Evolutionary conservation across 2,329 filamentous ascomycete species (phyloP).

Genomic region (Aspergillus phoenicis): DNA sequence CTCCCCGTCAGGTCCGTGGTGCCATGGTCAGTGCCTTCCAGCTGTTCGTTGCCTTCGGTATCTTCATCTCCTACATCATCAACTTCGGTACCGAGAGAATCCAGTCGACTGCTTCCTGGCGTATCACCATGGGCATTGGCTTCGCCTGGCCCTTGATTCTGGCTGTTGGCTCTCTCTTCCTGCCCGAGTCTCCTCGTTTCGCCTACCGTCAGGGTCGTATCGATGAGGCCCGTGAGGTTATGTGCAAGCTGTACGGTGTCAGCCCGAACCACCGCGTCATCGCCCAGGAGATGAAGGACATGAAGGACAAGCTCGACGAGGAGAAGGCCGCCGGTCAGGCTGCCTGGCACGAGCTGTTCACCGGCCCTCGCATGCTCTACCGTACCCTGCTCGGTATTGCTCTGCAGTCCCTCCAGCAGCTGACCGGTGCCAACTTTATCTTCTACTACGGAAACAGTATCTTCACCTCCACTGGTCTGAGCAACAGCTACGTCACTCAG

Average conservation of each 20-base stretch:
- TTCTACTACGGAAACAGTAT: conserved; percentile 61
- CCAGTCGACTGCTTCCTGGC: conserved; percentile 50
- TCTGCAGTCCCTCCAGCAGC: conserved; percentile 52
- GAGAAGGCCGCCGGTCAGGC: conserved; percentile 49
- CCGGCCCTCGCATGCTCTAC: conserved; percentile 52
- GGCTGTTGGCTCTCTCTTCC: conserved; percentile 56
- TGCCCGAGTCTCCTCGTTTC: conserved; percentile 62
- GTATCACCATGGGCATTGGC: conserved; percentile 59
- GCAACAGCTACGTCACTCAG: conserved; percentile 67
- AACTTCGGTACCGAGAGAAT: conserved; percentile 50
- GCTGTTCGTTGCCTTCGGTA: conserved; percentile 54
- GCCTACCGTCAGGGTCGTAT: conserved; percentile 58
- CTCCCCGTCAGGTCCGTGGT: conserved; percentile 51
- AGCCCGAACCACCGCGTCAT: conserved; percentile 58
- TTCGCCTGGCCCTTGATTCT: conserved; percentile 61
- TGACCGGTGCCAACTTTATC: conserved; percentile 54
- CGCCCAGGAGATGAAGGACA: conserved; percentile 59
- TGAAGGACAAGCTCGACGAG: conserved; percentile 61
- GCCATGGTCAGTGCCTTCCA: conserved; percentile 54
- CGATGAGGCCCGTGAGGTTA: conserved; percentile 55
- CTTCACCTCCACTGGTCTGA: conserved; percentile 67
- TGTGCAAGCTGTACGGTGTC: conserved; percentile 60
- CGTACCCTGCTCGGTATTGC: conserved; percentile 49
- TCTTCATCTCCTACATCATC: conserved; percentile 52
- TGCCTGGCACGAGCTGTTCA: conserved; percentile 50